Base-by-base conservation (phyloP, 2,329 filamentous ascomycete species). In the Ophiosphaerella herpotricha region DNA sequence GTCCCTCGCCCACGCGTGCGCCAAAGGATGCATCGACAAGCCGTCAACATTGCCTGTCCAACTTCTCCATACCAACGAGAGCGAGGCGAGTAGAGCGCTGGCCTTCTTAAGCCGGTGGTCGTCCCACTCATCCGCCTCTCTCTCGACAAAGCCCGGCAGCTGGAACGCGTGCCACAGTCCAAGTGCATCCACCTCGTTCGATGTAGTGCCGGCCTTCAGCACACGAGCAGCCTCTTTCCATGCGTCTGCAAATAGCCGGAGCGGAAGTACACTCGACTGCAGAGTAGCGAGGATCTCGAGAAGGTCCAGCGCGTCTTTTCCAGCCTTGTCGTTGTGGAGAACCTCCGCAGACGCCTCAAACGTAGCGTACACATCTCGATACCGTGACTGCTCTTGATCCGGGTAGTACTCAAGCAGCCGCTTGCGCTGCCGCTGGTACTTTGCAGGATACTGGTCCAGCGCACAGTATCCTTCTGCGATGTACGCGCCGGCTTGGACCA, bases 21-120 rank as follows among this genome's bases (percentile, higher is more conserved):
- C 61, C 2, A 75, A 57, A 7, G 68, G 68, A 51, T 75, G 71
- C 55, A 73, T 73, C 18, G 70, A 70, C 23, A 74, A 41, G 36
- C 46, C 44, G 4, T 40, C 57, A 4, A 43, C 24, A 12, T 46
- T 39, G 13, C 43, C 47, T 34, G 18, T 33, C 11, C 11, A 8
- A 31, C 43, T 39, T 41, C 42, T 50, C 37, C 45, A 57, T 8
- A 70, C 54, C 14, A 73, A 52, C 5, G 64, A 68, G 46, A 71
- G 63, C 21, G 65, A 67, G 12, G 40, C 55, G 37, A 74, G 66
- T 12, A 60, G 31, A 54, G 51, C 47, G 29, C 53, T 54, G 13
- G 69, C 68, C 46, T 68, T 52, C 1, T 50, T 37, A 0, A 61
- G 46, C 1, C 52, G 50, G 29, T 54, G 48, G 24, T 60, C 24